Conservation (phyloP, 805 yeast species). For the Ogataea trehaloabstinens region DNA sequence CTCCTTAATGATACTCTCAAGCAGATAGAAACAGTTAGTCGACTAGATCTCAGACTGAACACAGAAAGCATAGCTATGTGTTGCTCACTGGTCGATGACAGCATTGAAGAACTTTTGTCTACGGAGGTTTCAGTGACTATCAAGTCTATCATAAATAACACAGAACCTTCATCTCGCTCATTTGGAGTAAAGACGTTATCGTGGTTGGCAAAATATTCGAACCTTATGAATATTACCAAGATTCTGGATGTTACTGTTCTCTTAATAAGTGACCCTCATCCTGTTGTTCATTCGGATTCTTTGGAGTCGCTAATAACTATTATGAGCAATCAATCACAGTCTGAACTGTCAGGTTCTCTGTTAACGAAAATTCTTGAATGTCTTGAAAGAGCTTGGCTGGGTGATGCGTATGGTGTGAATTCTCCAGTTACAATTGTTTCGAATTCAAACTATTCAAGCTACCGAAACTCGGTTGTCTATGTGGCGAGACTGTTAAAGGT, state of each 20-base stretch:
- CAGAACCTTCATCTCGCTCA: slow-evolving; percentile 64
- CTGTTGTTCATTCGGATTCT: slow-evolving; percentile 74
- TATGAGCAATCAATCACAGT: slow-evolving; percentile 48
- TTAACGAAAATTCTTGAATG: slow-evolving; percentile 43
- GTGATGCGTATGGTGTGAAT: slow-evolving; percentile 51
- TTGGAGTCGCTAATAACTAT: slow-evolving; percentile 56
- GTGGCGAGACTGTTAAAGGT: slow-evolving; percentile 44
- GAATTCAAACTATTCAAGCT: slow-evolving; percentile 45
- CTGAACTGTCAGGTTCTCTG: slow-evolving; percentile 27
- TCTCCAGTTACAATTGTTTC: slow-evolving; percentile 43
- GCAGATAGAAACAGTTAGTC: slow-evolving; percentile 13
- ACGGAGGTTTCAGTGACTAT: slow-evolving; percentile 53
- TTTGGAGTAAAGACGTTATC: slow-evolving; percentile 49
- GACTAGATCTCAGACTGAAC: slow-evolving; percentile 17
- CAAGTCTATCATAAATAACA: slow-evolving; percentile 61
- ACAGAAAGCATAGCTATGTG: slow-evolving; percentile 33
- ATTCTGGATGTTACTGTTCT: slow-evolving; percentile 58
- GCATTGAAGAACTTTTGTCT: slow-evolving; percentile 23
- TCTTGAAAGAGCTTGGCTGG: slow-evolving; percentile 37
- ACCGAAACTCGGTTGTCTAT: slow-evolving; percentile 39
- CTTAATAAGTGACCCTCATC: slow-evolving; percentile 77
- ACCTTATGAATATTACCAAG: slow-evolving; percentile 36
- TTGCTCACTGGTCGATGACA: slow-evolving; percentile 25
- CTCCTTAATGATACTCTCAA: slow-evolving; percentile 30
- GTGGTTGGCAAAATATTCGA: slow-evolving; percentile 25